Base-by-base conservation (phyloP, 768 basidiomycete species). In the Amanita polypyramis region DNA sequence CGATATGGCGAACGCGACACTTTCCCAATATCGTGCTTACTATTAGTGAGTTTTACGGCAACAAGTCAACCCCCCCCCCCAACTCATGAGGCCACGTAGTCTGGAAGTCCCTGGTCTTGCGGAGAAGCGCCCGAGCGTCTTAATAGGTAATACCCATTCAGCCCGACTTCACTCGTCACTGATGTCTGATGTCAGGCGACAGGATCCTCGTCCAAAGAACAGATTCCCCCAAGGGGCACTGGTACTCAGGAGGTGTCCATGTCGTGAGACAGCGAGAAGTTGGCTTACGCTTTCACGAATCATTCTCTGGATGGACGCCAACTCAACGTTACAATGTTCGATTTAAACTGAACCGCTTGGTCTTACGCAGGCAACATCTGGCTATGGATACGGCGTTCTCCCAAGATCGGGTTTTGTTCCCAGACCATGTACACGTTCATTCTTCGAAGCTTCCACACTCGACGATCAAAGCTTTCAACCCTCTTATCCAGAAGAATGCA, bases 171-270 rank as follows among this genome's bases (percentile, higher is more conserved):
- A 19, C 23, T 30, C 15, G 14, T 17, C 38, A 40, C 41, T 41
- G 9, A 47, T 20, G 8, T 4, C 7, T 17, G 52, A 7, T n/a
- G n/a, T n/a, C 27, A 72, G 79, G 80, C 7, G 80, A 82, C 53
- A 59, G 62, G 0, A 78, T 82, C 6, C 62, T 76, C 2, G 76
- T 81, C 0, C 69, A 73, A 52, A 65, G 62, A 44, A 58, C 64
- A 19, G 69, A 67, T 19, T 58, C 65, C 3, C 54, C 55, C 0
- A 50, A 60, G 14, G 73, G 71, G 0, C 68, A 68, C 23, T 82
- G 78, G 79, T 78, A 64, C 47, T 73, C 76, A 58, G 82, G 82
- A 11, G 68, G 69, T 33, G 80, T 82, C 4, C 78, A 80, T 44
- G 57, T 67, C 4, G 68, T 81, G 10, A 69, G 64, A 25, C 60